Evolutionary conservation across 1,284 basidiomycete genomes (phyloP), one percentile per base, ranked within the genome.

Genomic region (Polyporus tsugae): DNA sequence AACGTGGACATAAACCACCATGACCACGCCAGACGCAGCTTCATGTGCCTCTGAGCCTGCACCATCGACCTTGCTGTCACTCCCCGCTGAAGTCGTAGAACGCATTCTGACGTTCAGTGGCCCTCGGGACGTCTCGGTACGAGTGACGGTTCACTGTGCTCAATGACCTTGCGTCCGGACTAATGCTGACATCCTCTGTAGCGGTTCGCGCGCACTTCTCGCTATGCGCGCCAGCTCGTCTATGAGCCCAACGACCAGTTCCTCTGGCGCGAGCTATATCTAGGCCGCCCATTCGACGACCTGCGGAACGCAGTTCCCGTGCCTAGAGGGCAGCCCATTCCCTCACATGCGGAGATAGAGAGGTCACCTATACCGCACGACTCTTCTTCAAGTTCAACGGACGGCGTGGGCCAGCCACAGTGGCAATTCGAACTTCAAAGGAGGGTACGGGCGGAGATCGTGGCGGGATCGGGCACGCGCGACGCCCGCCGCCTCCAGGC

Each of bases 241-340:
- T 86, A 88, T 73, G 77, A 81, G 39, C 69, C 81, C 46, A 70
- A 80, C 29, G 87, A 90, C 78, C 84, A 86, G 64, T 86, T 86
- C 75, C 82, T 92, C 52, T 92, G 90, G 90, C 86, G 89, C 59
- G 81, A 85, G 64, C 80, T 92, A 35, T 90, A 88, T 78, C 83
- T 90, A 39, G 68, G 76, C 33, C 79, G 80, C 46, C 83, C 85
- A 17, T 91, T 90, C 75, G 91, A 92, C 73, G 86, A 90, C 74
- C 88, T 87, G n/a, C 82, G 84, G 33, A 73, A 77, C 58, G 75
- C 78, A 11, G 52, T 74, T 17, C 52, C 62, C 0, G 17, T 63
- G 33, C 69, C 69, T 53, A 59, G 46, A 55, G 46, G 44, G 35
- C 63, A 29, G 39, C 58, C 1, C 13, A 10, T 29, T 36, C 6